A percentile compares a stretch with the other conserved stretches of the same genome.
These are phyloP conservation scores for thale cress (Arabidopsis thaliana) DNA, from an alignment of 345 rosid genomes.

Conservation along the genomic window TAIR10.1 NC_003070.9:5319001-5319500, in stretches of 20 bases:
- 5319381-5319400: slow-evolving; percentile 87
- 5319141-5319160: not conserved
- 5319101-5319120: not conserved
- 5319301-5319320: slow-evolving; percentile 70
- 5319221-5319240: slow-evolving; percentile 79
- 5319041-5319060: not conserved
- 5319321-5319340: slow-evolving; percentile 72
- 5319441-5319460: slow-evolving; percentile 76
- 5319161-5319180: slow-evolving; percentile 58
- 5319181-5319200: slow-evolving; percentile 80
- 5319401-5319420: slow-evolving; percentile 69
- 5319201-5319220: slow-evolving; percentile 58
- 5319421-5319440: slow-evolving; percentile 83
- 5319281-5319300: slow-evolving; percentile 64
- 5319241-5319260: slow-evolving; percentile 78
- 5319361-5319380: slow-evolving; percentile 74
- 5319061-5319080: not conserved
- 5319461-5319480: slow-evolving; percentile 85
- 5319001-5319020: slow-evolving; percentile 61
- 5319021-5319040: slow-evolving; percentile 7
- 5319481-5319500: slow-evolving; percentile 84
- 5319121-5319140: not conserved
- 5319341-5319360: slow-evolving; percentile 52
- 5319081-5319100: not conserved
- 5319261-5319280: slow-evolving; percentile 69